These are phyloP conservation scores for Basidiobolus heterosporus DNA, from an alignment of 371 early-diverging fungal species.

Conservation along the genomic window DNA sequence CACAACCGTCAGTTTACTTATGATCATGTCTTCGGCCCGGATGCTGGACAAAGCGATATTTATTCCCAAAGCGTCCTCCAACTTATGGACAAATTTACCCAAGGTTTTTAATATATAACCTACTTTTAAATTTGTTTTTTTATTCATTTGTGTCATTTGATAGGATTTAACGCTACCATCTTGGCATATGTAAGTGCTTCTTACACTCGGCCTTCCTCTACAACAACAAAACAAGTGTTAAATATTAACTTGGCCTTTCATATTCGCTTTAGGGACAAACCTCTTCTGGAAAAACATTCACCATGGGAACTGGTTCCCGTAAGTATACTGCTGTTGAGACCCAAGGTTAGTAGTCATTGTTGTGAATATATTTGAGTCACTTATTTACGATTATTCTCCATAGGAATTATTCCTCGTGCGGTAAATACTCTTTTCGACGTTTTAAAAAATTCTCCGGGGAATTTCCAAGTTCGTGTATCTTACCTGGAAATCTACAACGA, in stretches of 20 bases:
- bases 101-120: too few species aligned
- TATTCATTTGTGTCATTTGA: too few species aligned
- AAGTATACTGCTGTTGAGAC: conserved; percentile 4
- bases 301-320: conserved; percentile 76
- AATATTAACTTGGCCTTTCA: too few species aligned
- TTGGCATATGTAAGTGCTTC: conserved; percentile 19
- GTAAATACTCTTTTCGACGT: conserved; percentile 62
- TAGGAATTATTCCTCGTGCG: conserved; percentile 84
- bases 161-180: conserved; percentile 25
- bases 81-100: conserved; percentile 70
- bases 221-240: background rate
- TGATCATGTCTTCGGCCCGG: conserved; percentile 57
- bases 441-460: conserved; percentile 6
- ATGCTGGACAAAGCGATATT: conserved; percentile 50
- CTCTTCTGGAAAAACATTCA: conserved; percentile 95
- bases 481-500: conserved; percentile 98
- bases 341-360: conserved; percentile 3
- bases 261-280: conserved; percentile 71
- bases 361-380: background rate
- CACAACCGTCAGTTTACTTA: conserved; percentile 52
- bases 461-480: conserved; percentile 16
- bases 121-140: too few species aligned
- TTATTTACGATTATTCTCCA: background rate
- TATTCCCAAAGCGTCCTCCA: conserved; percentile 45
- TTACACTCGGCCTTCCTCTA: too few species aligned